Evolutionary conservation across 495 filamentous ascomycete genomes (phyloP).

Genomic region (Trichoderma erinaceum): DNA sequence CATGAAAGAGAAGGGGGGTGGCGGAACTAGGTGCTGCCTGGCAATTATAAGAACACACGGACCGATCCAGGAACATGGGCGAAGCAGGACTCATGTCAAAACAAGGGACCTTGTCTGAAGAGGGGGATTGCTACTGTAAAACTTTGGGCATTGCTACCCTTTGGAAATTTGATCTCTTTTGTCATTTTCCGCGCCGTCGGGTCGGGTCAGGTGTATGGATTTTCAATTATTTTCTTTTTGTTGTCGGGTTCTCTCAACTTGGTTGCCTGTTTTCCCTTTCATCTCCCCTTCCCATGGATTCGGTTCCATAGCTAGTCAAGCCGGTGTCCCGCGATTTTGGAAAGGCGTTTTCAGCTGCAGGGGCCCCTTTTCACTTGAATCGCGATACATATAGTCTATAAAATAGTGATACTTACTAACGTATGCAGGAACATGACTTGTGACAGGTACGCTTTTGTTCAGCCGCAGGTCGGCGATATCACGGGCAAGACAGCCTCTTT

Average conservation of each 20-base stretch:
- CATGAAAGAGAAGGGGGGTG: too few relatives aligned
- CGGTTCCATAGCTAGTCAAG: neutral
- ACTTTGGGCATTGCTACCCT: neutral
- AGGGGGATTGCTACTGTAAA: neutral
- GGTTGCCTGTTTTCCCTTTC: neutral
- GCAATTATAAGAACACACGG: too few relatives aligned
- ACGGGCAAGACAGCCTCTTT: neutral
- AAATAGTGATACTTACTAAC: too few relatives aligned
- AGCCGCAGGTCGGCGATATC: constrained; percentile 2
- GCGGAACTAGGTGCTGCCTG: too few relatives aligned
- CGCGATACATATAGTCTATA: too few relatives aligned
- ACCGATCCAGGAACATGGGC: too few relatives aligned
- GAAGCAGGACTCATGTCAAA: too few relatives aligned
- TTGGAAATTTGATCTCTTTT: too few relatives aligned
- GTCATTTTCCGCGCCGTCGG: neutral
- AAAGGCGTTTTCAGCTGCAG: neutral
- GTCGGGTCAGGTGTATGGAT: neutral
- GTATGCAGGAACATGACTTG: too few relatives aligned
- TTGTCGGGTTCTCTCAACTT: neutral
- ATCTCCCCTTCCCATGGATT: neutral
- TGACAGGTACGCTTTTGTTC: neutral
- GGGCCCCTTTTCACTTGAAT: neutral
- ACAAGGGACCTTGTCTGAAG: too few relatives aligned
- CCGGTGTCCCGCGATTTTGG: neutral
- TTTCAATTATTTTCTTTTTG: neutral